phyloP scores from a whole-genome alignment of 805 yeast species.

The Spathaspora hagerdaliae region DNA sequence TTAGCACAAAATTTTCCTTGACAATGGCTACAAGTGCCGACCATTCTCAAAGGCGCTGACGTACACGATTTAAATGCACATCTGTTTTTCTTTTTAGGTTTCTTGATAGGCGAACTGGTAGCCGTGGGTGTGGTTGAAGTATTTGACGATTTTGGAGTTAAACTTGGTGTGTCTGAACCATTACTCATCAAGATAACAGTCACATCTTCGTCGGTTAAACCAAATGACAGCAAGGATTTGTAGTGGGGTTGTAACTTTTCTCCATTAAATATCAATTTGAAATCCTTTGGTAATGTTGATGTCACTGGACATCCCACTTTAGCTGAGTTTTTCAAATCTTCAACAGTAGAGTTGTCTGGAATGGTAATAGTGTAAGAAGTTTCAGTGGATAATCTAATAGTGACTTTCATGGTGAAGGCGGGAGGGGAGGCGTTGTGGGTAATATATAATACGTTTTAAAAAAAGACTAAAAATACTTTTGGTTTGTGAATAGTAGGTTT shows the following conservation, averaged over 20 bases:
- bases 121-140: slow-evolving; percentile 6
- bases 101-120: slow-evolving; percentile 18
- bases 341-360: slow-evolving; percentile 50
- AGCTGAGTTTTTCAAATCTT: slow-evolving; percentile 45
- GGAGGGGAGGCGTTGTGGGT: background rate
- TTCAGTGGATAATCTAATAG: slow-evolving; percentile 45
- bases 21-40: slow-evolving; percentile 84
- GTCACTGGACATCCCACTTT: slow-evolving; percentile 36
- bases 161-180: slow-evolving; percentile 20
- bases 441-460: background rate
- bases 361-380: slow-evolving; percentile 43
- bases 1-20: slow-evolving; percentile 82
- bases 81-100: slow-evolving; percentile 36
- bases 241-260: slow-evolving; percentile 29
- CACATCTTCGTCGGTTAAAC: slow-evolving; percentile 10
- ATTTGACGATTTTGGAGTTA: slow-evolving; percentile 7
- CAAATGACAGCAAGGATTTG: slow-evolving; percentile 18
- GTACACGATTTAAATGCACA: slow-evolving; percentile 58
- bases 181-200: slow-evolving; percentile 27
- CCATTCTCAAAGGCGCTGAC: slow-evolving; percentile 59
- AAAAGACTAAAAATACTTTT: too few species aligned
- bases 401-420: slow-evolving; percentile 40
- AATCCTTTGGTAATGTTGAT: slow-evolving; percentile 30
- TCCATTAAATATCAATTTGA: slow-evolving; percentile 39
- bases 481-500: too few species aligned